Percentiles rank a stretch among this genome's conserved stretches.
These are phyloP conservation scores for Paecilomyces variotii DNA, from an alignment of 2,329 filamentous ascomycete genomes.

Conservation along the genomic window DNA sequence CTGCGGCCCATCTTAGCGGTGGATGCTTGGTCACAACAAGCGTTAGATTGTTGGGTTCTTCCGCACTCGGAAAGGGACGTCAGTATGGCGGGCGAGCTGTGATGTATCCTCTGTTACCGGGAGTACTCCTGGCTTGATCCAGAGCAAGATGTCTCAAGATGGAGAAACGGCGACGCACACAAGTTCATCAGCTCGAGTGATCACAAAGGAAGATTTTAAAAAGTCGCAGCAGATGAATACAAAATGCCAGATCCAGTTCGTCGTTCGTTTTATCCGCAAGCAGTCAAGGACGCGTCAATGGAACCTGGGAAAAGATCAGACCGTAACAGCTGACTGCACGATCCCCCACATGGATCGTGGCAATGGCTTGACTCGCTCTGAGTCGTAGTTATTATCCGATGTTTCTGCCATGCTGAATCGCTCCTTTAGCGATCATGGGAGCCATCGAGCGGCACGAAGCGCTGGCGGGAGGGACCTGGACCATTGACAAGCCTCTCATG, in stretches of 20 bases:
- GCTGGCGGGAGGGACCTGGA: not conserved
- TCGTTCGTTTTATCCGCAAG: not conserved
- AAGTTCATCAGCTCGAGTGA: not conserved
- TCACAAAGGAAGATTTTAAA: not conserved
- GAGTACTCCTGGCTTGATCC: not conserved
- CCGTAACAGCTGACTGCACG: not conserved
- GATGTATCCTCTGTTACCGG: not conserved
- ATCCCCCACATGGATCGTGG: not conserved
- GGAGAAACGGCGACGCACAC: not conserved
- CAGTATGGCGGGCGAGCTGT: not conserved
- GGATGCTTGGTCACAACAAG: not conserved
- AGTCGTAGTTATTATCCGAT: not conserved
- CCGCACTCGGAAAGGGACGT: not conserved
- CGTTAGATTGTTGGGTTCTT: constrained; percentile 3
- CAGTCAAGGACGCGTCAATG: not conserved
- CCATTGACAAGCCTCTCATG: not conserved
- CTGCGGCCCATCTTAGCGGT: constrained; percentile 19
- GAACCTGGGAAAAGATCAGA: not conserved
- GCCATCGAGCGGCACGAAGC: not conserved
- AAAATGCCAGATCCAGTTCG: not conserved
- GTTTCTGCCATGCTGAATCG: not conserved
- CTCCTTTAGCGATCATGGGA: not conserved
- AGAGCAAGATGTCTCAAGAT: not conserved
- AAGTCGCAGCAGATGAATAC: not conserved
- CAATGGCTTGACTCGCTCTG: not conserved